Evolutionary conservation across 495 filamentous ascomycete species (phyloP).

Genomic region (Sabuloglossum arenarium): DNA sequence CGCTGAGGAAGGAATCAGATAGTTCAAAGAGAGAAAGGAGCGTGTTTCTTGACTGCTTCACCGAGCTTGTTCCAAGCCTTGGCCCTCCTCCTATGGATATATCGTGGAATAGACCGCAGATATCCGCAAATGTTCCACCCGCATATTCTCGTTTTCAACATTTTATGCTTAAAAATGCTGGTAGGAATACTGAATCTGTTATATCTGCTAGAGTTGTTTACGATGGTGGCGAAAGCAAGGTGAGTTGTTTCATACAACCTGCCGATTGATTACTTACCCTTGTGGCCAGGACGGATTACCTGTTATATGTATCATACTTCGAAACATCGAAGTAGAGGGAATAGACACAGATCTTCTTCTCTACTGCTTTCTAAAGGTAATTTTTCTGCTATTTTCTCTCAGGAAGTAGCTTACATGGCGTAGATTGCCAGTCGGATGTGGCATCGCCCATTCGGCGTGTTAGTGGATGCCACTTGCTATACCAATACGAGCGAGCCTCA

Average conservation of each 20-base stretch:
- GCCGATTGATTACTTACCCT: not conserved
- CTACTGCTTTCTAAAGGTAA: conserved; percentile 40
- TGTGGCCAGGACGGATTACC: conserved; percentile 31
- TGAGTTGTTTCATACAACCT: conserved; percentile 6
- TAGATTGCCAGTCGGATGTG: conserved; percentile 43
- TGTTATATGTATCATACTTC: conserved; percentile 43
- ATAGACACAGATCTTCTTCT: conserved; percentile 38
- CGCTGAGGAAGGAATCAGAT: not conserved
- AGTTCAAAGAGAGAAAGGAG: not conserved
- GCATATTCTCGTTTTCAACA: conserved; percentile 45
- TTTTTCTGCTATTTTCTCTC: conserved; percentile 3
- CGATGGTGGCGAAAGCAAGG: conserved; percentile 44
- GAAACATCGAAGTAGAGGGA: conserved; percentile 36
- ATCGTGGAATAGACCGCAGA: conserved; percentile 38
- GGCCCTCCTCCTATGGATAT: conserved; percentile 42
- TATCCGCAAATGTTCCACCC: conserved; percentile 33
- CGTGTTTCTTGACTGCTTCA: conserved; percentile 14
- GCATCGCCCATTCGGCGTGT: conserved; percentile 41
- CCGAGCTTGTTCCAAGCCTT: conserved; percentile 34
- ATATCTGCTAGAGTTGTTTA: conserved; percentile 39
- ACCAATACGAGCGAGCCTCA: conserved; percentile 36
- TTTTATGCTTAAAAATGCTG: conserved; percentile 47
- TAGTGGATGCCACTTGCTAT: conserved; percentile 47
- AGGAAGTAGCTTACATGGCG: not conserved
- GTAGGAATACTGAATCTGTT: conserved; percentile 35